Evolutionary conservation across 768 basidiomycete genomes (phyloP).

Genomic region (Leccinum obscurum): DNA sequence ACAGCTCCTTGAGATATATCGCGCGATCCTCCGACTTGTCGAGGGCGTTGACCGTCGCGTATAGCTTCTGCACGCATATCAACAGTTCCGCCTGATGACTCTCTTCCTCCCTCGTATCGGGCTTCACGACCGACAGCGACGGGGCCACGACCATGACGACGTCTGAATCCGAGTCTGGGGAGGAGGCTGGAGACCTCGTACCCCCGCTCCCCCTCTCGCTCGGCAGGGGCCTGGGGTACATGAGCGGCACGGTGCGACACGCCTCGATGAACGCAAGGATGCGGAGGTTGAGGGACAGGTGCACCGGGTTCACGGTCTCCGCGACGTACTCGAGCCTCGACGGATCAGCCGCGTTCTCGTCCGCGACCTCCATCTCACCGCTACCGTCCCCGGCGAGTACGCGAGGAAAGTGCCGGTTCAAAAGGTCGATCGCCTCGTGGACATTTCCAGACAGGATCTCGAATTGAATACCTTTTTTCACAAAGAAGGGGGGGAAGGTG

Average conservation of each 20-base stretch:
- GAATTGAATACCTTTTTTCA: constrained; percentile 59
- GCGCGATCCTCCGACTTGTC: constrained; percentile 53
- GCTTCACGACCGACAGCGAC: constrained; percentile 8
- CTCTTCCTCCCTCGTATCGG: constrained; percentile 36
- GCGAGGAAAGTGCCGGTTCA: constrained; percentile 73
- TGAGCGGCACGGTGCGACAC: constrained; percentile 69
- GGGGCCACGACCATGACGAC: constrained; percentile 4
- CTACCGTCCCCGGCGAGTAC: constrained; percentile 48
- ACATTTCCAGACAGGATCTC: constrained; percentile 77
- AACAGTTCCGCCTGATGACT: constrained; percentile 49
- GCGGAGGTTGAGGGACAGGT: constrained; percentile 80
- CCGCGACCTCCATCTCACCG: constrained; percentile 18
- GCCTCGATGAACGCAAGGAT: constrained; percentile 88
- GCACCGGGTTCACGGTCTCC: constrained; percentile 69
- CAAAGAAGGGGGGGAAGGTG: background rate
- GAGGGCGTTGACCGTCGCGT: constrained; percentile 59
- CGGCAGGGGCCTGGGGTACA: constrained; percentile 32
- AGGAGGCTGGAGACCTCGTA: constrained; percentile 5
- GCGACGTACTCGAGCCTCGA: constrained; percentile 49
- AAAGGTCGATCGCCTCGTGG: constrained; percentile 61
- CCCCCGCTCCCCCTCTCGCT: constrained; percentile 1
- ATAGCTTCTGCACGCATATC: constrained; percentile 63
- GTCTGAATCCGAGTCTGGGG: constrained; percentile 9
- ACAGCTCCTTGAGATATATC: constrained; percentile 68
- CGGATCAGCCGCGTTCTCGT: constrained; percentile 29